Percentiles rank a stretch among this genome's conserved stretches.
Evolutionary conservation across 2,329 filamentous ascomycete genomes (phyloP).

Genomic region (Aspergillus aculeatus): DNA sequence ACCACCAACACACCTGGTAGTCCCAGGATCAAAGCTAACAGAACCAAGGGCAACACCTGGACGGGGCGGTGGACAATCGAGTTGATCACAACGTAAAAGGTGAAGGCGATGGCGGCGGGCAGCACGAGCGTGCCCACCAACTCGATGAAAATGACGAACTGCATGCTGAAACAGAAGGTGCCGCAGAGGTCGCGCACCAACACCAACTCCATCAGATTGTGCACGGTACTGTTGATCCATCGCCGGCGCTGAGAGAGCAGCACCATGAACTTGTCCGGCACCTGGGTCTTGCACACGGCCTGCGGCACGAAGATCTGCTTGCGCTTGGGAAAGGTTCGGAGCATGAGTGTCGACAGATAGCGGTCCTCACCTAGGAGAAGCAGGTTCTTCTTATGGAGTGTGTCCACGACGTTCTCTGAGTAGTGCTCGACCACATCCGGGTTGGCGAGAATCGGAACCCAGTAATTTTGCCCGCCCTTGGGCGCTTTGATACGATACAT

Average conservation of each 20-base stretch:
- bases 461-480: constrained; percentile 98
- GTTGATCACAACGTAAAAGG: constrained; percentile 88
- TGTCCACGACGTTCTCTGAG: constrained; percentile 98
- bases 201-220: constrained; percentile 97
- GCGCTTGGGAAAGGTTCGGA: constrained; percentile 97
- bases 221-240: constrained; percentile 99
- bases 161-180: constrained; percentile 99
- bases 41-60: constrained; percentile 85
- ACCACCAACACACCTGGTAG: constrained; percentile 89
- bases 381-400: constrained; percentile 95
- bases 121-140: constrained; percentile 91
- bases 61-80: constrained; percentile 75
- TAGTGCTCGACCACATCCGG: constrained; percentile 99
- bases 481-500: constrained; percentile 99
- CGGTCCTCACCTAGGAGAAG: constrained; percentile 90
- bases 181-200: constrained; percentile 94
- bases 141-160: constrained; percentile 96
- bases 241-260: constrained; percentile 89
- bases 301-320: constrained; percentile 99
- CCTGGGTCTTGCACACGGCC: constrained; percentile 97
- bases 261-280: constrained; percentile 88
- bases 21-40: constrained; percentile 87
- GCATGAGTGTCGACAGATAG: constrained; percentile 94
- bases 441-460: constrained; percentile 97
- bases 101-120: constrained; percentile 94